These are phyloP conservation scores for Phytopythium vexans DNA, from an alignment of 352 stramenopile species.

Conservation along the genomic window DNA sequence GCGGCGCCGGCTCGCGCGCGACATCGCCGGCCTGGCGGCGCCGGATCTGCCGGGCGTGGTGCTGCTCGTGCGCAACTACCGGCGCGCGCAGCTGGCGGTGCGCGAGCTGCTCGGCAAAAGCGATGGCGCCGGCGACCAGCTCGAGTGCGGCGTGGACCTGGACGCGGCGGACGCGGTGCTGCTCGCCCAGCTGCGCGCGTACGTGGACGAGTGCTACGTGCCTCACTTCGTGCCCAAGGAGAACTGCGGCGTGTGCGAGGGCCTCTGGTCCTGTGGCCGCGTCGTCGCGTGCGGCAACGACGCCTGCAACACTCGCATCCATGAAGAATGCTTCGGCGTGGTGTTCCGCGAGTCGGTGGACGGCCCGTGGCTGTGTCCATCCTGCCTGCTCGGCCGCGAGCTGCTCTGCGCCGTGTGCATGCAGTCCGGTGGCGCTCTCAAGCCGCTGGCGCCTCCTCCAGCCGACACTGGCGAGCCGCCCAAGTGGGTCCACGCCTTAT, in stretches of 20 bases:
- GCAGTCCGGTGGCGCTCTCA: conserved; percentile 73
- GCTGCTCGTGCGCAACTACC: conserved; percentile 49
- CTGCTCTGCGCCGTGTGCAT: conserved; percentile 77
- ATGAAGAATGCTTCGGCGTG: conserved; percentile 84
- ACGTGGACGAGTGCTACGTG: conserved; percentile 79
- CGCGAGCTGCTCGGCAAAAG: conserved; percentile 19
- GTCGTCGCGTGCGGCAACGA: conserved; percentile 72
- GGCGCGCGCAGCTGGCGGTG: conserved; percentile 20
- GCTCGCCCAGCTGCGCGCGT: conserved; percentile 56
- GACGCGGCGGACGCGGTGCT: conserved; percentile 51
- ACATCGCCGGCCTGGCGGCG: conserved; percentile 68
- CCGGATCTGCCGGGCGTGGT: conserved; percentile 66
- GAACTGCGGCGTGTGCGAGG: conserved; percentile 79
- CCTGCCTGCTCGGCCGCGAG: conserved; percentile 68
- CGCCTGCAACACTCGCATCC: conserved; percentile 55
- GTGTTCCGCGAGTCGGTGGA: conserved; percentile 48
- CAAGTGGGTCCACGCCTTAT: conserved; percentile 86
- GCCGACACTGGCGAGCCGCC: conserved; percentile 32
- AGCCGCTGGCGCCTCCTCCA: conserved; percentile 40
- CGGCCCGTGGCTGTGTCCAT: conserved; percentile 72
- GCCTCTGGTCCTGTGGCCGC: conserved; percentile 73
- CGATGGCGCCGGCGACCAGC: conserved; percentile 23
- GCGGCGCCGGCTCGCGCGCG: conserved; percentile 46
- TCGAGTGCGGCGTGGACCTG: conserved; percentile 63
- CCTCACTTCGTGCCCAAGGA: conserved; percentile 69